These are phyloP conservation scores for Aspergillus indologenus DNA, from an alignment of 495 filamentous ascomycete species.

Conservation along the genomic window DNA sequence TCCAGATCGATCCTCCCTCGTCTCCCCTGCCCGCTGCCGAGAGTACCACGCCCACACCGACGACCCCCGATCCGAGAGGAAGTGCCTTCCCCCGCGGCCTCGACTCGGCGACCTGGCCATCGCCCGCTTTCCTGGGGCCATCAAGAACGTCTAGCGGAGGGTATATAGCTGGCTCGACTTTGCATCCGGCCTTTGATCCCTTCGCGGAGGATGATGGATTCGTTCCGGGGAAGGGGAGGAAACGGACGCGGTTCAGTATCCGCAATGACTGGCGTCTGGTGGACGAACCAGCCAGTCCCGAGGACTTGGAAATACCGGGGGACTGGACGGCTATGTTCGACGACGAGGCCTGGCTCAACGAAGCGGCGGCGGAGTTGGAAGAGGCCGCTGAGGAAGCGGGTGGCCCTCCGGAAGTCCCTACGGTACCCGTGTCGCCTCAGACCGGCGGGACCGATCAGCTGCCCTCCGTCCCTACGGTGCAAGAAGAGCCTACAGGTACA, in stretches of 20 bases:
- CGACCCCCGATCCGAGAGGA: slow-evolving; percentile 25
- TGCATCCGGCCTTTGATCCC: slow-evolving; percentile 61
- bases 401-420: not conserved
- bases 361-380: slow-evolving; percentile 8
- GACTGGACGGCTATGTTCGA: slow-evolving; percentile 38
- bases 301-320: slow-evolving; percentile 39
- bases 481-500: not conserved
- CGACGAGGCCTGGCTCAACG: slow-evolving; percentile 28
- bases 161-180: slow-evolving; percentile 52
- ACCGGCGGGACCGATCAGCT: too few relatives aligned
- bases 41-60: slow-evolving; percentile 20
- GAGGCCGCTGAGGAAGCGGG: not conserved
- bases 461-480: too few relatives aligned
- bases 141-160: slow-evolving; percentile 56
- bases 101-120: slow-evolving; percentile 48
- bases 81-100: slow-evolving; percentile 8
- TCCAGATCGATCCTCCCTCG: slow-evolving; percentile 48
- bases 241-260: slow-evolving; percentile 70
- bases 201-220: slow-evolving; percentile 69
- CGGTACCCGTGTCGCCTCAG: not conserved
- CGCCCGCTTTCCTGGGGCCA: slow-evolving; percentile 73
- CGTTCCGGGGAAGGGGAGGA: slow-evolving; percentile 61
- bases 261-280: slow-evolving; percentile 67
- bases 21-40: slow-evolving; percentile 19
- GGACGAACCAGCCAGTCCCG: slow-evolving; percentile 63